Conservation (phyloP, 257 asterid genomes). For the Ballota nigra region DNA sequence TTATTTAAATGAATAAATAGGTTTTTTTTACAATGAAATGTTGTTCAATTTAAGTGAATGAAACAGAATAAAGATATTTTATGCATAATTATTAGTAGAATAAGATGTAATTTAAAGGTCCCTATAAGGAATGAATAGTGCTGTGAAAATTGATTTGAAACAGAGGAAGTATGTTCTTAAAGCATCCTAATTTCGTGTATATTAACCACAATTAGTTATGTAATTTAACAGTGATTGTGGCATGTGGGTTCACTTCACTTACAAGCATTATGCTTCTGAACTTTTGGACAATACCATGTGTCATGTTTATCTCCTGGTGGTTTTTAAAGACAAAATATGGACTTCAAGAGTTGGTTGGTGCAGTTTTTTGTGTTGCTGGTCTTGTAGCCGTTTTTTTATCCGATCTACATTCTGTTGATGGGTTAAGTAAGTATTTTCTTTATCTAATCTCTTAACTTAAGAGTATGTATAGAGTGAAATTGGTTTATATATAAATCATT, state of each 20-base stretch:
- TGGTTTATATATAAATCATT: too few relatives aligned
- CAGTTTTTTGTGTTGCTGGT: slow-evolving; percentile 72
- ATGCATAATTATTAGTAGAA: too few relatives aligned
- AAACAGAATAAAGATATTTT: too few relatives aligned
- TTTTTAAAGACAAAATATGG: slow-evolving; percentile 79
- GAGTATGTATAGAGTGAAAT: too few relatives aligned
- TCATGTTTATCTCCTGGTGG: slow-evolving; percentile 72
- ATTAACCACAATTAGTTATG: neutral
- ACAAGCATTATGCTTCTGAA: slow-evolving; percentile 94
- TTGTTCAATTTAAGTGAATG: too few relatives aligned
- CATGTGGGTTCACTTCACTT: slow-evolving; percentile 88
- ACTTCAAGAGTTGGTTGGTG: slow-evolving; percentile 57
- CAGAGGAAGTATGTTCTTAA: neutral
- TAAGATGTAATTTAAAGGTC: too few relatives aligned
- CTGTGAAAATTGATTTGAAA: too few relatives aligned
- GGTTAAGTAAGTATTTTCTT: slow-evolving; percentile 51
- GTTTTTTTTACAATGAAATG: too few relatives aligned
- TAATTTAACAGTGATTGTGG: slow-evolving; percentile 71
- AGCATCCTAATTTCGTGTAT: too few relatives aligned
- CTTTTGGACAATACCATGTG: slow-evolving; percentile 97
- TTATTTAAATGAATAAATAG: too few relatives aligned
- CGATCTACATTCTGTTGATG: slow-evolving; percentile 76
- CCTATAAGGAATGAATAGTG: too few relatives aligned
- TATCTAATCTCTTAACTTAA: neutral
- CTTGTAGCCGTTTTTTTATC: slow-evolving; percentile 71